Percentiles rank a stretch among this genome's conserved stretches.
Evolutionary conservation across 768 basidiomycete genomes (phyloP).

Genomic region (Scleroderma bovista): DNA sequence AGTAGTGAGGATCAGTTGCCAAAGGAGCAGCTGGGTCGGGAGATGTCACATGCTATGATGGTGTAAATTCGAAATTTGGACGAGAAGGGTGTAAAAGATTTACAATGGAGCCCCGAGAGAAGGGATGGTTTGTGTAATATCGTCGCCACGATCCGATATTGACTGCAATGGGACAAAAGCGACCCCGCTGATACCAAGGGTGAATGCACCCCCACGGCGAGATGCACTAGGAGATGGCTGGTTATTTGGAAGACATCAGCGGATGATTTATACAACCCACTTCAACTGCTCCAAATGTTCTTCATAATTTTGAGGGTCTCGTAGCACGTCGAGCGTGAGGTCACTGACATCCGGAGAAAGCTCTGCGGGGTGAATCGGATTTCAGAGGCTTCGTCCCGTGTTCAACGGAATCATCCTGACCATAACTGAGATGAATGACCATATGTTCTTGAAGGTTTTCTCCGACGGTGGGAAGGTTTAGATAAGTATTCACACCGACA

Average conservation of each 20-base stretch:
- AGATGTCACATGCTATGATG: slow-evolving; percentile 23
- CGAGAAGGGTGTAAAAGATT: slow-evolving; percentile 11
- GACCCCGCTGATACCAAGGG: slow-evolving; percentile 11
- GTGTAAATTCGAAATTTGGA: neutral
- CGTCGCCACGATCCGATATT: slow-evolving; percentile 9
- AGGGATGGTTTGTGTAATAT: slow-evolving; percentile 33
- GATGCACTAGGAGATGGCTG: neutral
- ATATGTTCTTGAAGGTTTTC: slow-evolving; percentile 51
- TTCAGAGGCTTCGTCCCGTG: no score
- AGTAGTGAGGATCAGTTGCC: slow-evolving; percentile 38
- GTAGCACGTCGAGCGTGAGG: neutral
- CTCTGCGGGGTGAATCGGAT: slow-evolving; percentile 14
- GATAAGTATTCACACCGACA: slow-evolving; percentile 32
- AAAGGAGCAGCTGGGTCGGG: slow-evolving; percentile 31
- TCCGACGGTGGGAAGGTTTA: slow-evolving; percentile 39
- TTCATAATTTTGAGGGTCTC: neutral
- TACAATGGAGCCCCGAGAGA: slow-evolving; percentile 47
- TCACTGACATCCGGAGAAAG: slow-evolving; percentile 21
- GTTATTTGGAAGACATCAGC: neutral
- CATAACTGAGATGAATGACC: slow-evolving; percentile 18
- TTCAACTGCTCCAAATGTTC: neutral
- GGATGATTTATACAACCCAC: neutral
- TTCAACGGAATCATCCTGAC: slow-evolving; percentile 12
- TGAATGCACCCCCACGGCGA: slow-evolving; percentile 7
- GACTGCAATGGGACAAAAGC: slow-evolving; percentile 13